Base-by-base conservation (phyloP, 257 asterid species). In the Paraleonurus japonicus region DNA sequence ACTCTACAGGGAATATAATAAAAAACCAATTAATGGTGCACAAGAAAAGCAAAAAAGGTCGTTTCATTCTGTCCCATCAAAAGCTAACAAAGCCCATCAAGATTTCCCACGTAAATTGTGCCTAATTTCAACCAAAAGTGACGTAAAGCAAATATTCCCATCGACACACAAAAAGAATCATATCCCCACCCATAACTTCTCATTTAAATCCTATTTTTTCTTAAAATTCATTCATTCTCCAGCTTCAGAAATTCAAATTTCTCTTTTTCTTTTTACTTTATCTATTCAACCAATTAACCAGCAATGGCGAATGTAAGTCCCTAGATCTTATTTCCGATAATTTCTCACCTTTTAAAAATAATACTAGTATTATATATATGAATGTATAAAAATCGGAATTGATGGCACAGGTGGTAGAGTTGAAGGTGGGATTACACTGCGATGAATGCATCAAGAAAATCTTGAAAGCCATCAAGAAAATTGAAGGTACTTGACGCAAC, bases 361-460 rank as follows among this genome's bases (percentile, higher is more conserved):
- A 20, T 54, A 2, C n/a, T 8, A 10, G 2, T 17, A 10, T 1
- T 17, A 1, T 15, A 30, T n/a, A 43, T 1, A 37, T 33, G 55
- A 69, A 35, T 60, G 20, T 61, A n/a, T n/a, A n/a, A n/a, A n/a
- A n/a, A n/a, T n/a, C n/a, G 5, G 45, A 30, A 24, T 13, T 58
- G 35, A 58, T 26, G 22, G 43, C 28, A 1, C 61, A 93, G 98
- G 92, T 87, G 50, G 98, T 93, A 66, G 92, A 90, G 75, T 74
- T 93, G 85, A 90, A 84, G 84, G 96, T 93, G 3, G 95, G 95
- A n/a, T 48, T 93, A 58, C 98, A 90, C 83, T 90, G 97, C 41
- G 90, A 82, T 2, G 92, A 89, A 72, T 93, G 97, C 85, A 90
- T 88, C 81, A 90, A 86, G 90, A 87, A 88, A 77, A 93, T 93